These are phyloP conservation scores for Pseudopyrenochaeta lycopersici DNA, from an alignment of 2,329 filamentous ascomycete species.

Conservation along the genomic window DNA sequence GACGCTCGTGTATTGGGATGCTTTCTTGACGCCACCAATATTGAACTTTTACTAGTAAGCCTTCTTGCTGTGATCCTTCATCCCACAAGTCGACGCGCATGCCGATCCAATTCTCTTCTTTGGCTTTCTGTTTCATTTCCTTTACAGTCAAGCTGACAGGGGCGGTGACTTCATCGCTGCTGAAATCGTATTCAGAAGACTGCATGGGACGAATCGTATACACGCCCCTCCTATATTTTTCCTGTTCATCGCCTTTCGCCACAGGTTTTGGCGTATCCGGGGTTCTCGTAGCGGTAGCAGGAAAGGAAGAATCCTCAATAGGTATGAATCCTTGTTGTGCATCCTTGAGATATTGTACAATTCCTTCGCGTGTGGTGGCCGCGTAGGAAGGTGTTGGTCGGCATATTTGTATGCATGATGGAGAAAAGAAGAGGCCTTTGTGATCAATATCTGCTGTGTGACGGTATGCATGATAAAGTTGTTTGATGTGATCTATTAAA, in stretches of 20 bases:
- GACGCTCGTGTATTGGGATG: slow-evolving; percentile 2
- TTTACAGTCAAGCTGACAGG: slow-evolving; percentile 2
- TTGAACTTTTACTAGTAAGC: slow-evolving; percentile 21
- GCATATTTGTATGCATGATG: slow-evolving; percentile 19
- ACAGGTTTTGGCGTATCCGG: background rate
- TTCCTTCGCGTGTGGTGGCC: slow-evolving; percentile 11
- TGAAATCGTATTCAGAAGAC: slow-evolving; percentile 10
- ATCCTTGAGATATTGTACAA: slow-evolving; percentile 20
- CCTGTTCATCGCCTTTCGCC: background rate
- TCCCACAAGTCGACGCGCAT: slow-evolving; percentile 24
- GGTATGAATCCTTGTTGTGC: slow-evolving; percentile 10
- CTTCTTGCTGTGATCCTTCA: slow-evolving; percentile 1
- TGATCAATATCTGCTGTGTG: slow-evolving; percentile 11
- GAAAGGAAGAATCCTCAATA: background rate
- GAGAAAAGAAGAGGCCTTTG: slow-evolving; percentile 21
- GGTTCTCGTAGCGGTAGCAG: background rate
- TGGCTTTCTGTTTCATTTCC: slow-evolving; percentile 4
- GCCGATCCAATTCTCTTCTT: slow-evolving; percentile 15
- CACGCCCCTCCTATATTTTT: slow-evolving; percentile 3
- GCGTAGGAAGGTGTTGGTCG: slow-evolving; percentile 19
- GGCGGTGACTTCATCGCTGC: slow-evolving; percentile 1
- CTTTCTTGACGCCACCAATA: slow-evolving; percentile 23
- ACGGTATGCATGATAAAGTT: slow-evolving; percentile 15
- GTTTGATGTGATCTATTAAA: slow-evolving; percentile 10
- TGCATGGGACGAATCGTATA: slow-evolving; percentile 17